Base-by-base conservation (phyloP, 768 basidiomycete genomes). In the Coprinellus micaceus region DNA sequence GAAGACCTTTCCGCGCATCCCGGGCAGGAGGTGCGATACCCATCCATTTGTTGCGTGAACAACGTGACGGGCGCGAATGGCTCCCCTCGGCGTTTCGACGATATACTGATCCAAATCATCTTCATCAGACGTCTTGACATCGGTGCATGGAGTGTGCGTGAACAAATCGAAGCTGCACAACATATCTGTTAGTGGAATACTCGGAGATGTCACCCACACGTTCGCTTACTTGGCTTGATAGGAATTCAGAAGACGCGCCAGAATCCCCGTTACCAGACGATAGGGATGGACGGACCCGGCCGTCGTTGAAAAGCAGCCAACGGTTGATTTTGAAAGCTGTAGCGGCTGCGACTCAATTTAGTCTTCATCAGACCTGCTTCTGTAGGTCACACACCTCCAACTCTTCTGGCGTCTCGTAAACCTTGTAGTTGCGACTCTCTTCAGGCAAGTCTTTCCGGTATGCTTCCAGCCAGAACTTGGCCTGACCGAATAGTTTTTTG, bases 41-140 rank as follows among this genome's bases (percentile, higher is more conserved):
- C 91, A 94, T 19, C 81, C 91, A 66, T 96, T 96, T 2, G 91
- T 93, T 2, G 90, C 89, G 65, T 93, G 91, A 11, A 95, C 74
- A 41, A 95, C 76, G 66, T 90, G 88, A 2, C 68, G 70, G 0
- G 89, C 73, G 15, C 61, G 68, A 24, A 91, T 75, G 4, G 61
- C 64, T 0, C 92, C 91, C 49, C 78, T 75, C 0, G 85, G 74
- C 1, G 91, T 93, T 19, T 65, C 58, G n/a, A 91, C 72, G 9
- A 70, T 73, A 69, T 89, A 89, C 1, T 40, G 45, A 15, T 30
- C 10, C 17, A 47, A 17, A 68, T 60, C 1, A 65, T 51, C 33
- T 13, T 33, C 53, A 46, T 61, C 52, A 43, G 56, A 53, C 41
- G 66, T 63, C 22, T 60, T 63, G 65, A 85, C 83, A 40, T 63